These are phyloP conservation scores for Rasamsonia emersonii DNA, from an alignment of 2,329 filamentous ascomycete species.

Conservation along the genomic window DNA sequence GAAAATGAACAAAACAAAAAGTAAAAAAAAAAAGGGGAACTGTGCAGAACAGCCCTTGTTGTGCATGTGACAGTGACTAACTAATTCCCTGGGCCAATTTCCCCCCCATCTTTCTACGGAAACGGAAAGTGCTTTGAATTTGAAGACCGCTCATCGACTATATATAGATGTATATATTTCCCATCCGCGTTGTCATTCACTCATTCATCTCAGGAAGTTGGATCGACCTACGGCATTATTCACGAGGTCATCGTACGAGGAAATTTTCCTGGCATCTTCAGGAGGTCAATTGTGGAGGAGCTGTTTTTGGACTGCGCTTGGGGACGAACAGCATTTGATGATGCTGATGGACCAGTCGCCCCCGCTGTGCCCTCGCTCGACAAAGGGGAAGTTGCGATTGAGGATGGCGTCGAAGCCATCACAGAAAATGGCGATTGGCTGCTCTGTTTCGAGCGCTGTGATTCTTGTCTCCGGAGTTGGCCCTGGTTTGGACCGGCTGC, in stretches of 20 bases:
- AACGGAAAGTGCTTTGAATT: no score
- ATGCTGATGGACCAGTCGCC: slow-evolving; percentile 3
- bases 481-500: slow-evolving; percentile 6
- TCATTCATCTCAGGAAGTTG: not conserved
- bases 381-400: slow-evolving; percentile 7
- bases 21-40: slow-evolving; percentile 6
- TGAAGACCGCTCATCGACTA: no score
- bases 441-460: slow-evolving; percentile 9
- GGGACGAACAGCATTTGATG: slow-evolving; percentile 10
- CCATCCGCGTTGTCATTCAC: no score
- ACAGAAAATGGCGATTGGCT: slow-evolving; percentile 8
- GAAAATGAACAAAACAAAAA: slow-evolving; percentile 6
- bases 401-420: slow-evolving; percentile 6
- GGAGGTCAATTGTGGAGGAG: slow-evolving; percentile 21
- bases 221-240: slow-evolving; percentile 9
- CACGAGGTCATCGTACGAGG: slow-evolving; percentile 14
- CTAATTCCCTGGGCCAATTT: no score
- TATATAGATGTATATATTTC: no score
- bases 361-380: slow-evolving; percentile 3
- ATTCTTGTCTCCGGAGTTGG: slow-evolving; percentile 6
- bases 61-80: no score
- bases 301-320: slow-evolving; percentile 18
- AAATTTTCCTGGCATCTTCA: slow-evolving; percentile 29
- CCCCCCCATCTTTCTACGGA: no score
- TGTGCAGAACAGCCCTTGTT: no score